Evolutionary conservation across 78 protist species (phyloP).

Genomic region (Dictyostelium brefeldianum): DNA sequence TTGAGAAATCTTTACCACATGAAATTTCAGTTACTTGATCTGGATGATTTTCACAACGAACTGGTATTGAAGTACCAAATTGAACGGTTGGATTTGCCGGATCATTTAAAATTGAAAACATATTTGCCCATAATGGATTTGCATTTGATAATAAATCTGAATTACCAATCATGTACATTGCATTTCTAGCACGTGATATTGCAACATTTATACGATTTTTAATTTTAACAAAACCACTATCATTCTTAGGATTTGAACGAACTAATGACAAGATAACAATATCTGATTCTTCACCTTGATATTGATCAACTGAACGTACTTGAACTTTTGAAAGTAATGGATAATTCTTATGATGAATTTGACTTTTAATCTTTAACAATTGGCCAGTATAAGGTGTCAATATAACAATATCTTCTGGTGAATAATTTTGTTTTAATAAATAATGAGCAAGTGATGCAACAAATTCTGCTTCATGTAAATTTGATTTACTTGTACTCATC

Average conservation of each 20-base stretch:
- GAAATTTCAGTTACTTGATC: background rate
- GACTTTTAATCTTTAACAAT: constrained; percentile 54
- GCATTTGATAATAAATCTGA: background rate
- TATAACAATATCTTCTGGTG: constrained; percentile 53
- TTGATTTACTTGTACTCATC: constrained; percentile 33
- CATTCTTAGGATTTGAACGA: constrained; percentile 77
- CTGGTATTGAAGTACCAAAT: background rate
- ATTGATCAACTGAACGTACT: constrained; percentile 91
- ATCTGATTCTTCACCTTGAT: constrained; percentile 93
- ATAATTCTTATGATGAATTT: background rate
- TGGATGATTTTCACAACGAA: constrained; percentile 46
- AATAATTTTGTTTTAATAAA: constrained; percentile 71
- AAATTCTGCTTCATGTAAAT: constrained; percentile 74
- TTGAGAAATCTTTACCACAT: constrained; percentile 33
- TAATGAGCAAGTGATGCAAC: constrained; percentile 37
- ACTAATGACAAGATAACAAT: constrained; percentile 83
- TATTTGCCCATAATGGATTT: constrained; percentile 13
- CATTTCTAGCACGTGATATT: constrained; percentile 89
- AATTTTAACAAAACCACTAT: constrained; percentile 86
- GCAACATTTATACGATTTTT: constrained; percentile 86
- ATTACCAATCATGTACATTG: constrained; percentile 86
- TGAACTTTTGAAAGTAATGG: constrained; percentile 17
- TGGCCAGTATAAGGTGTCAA: constrained; percentile 93
- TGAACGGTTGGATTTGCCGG: background rate
- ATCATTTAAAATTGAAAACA: constrained; percentile 3